Base-by-base conservation (phyloP, 495 filamentous ascomycete genomes). In the Copromyces sp. region DNA sequence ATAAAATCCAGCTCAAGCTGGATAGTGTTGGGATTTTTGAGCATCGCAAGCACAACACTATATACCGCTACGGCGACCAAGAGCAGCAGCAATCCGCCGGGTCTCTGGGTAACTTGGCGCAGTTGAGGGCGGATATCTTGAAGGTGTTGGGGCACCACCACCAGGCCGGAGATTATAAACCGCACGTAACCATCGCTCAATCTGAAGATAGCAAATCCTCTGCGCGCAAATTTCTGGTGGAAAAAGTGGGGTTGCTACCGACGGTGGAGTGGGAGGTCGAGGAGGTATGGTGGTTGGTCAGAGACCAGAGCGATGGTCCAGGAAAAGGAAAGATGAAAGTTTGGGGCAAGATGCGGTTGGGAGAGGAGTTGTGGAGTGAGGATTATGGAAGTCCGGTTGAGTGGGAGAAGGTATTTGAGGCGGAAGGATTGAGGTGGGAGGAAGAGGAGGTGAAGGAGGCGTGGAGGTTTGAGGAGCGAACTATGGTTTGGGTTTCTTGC, bases 121-220 rank as follows among this genome's bases (percentile, higher is more conserved):
- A 37, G 20, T 72, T 83, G 14, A 76, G 78, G 8, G 39, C 71
- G 14, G 61, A 69, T 8, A 69, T 81, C 1, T 20, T 84, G 8
- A 24, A 8, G 2, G 74, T 75, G 1, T 59, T 84, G 16, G 76
- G 78, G 3, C 75, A 73, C 2, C 38, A 70, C 1, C 20, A 6
- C 3, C 37, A 70, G 2, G 32, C 9, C 3, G 53, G 29, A 29
- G 41, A 65, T 20, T 80, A 75, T 65, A 78, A 76, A 59, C 79
- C 82, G 78, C 86, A 89, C 74, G 73, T 90, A 77, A 89, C 86
- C 2, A 71, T 90, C 68, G 88, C 84, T 2, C 87, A 89, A 70
- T 86, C 80, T 8, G 82, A 84, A 42, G 81, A 82, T 20, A 40
- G 77, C 8, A 29, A 70, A n/a, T 73, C 75, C 0, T 73, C 78